Base-by-base conservation (phyloP, 164 flowering plant species). In the Amborella trichopoda region DNA sequence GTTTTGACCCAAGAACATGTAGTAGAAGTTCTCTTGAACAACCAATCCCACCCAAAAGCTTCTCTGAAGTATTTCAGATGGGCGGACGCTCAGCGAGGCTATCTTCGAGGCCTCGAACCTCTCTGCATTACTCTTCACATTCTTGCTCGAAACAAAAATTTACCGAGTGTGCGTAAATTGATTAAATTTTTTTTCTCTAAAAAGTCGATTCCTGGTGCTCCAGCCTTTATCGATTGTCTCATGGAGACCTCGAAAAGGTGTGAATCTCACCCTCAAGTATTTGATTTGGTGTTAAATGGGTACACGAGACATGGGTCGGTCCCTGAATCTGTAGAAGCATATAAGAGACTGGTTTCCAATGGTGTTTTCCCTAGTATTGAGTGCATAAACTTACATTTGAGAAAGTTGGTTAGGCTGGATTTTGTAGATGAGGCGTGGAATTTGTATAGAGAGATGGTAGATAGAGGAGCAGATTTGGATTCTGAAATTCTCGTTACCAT, bases 101-200 rank as follows among this genome's bases (percentile, higher is more conserved):
- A 70, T 42, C 44, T 52, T 14, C 52, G 37, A 21, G 34, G 60
- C 18, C 25, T 69, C 2, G 80, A 80, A 23, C 43, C 64, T 0
- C 56, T 74, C 14, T 66, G 80, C 43, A 69, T 74, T 50, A 13
- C 73, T 56, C 65, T 86, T 26, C 84, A 78, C 55, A 73, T 80
- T 38, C 56, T 83, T 44, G 48, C 46, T 24, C 28, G 27, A 13
- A 67, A 54, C 1, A 13, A 30, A 1, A 28, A 47, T 13, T 39
- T 6, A 8, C 3, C 18, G 4, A 2, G 3, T 27, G 77, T 64
- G 40, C 28, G 40, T 37, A 14, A 14, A 20, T 41, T 80, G 53
- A 51, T 82, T 14, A 51, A 67, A 33, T 54, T 32, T 11, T 55
- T 14, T 5, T 49, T 69, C 23, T 49, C 58, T 1, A 66, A 64